phyloP scores from a whole-genome alignment of 1,284 basidiomycete genomes.

The Vanrija humicola region DNA sequence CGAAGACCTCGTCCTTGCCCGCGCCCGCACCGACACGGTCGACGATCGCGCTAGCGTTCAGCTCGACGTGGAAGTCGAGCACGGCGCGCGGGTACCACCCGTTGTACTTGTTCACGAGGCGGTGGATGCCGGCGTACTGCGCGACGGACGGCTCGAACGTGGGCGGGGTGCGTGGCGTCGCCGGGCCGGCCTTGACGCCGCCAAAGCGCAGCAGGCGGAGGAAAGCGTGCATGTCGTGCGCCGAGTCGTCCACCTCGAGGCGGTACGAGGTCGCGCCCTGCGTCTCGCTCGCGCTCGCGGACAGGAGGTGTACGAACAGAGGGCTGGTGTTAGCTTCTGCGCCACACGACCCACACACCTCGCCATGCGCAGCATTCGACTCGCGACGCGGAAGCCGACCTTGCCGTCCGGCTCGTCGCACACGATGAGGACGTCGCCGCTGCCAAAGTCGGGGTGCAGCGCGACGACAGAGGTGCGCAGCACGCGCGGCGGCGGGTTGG shows the following conservation, averaged over 20 bases:
- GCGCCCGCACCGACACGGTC: slow-evolving; percentile 4
- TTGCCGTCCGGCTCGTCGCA: not conserved
- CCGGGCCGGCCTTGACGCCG: not conserved
- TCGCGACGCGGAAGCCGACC: slow-evolving; percentile 14
- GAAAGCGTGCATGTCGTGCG: slow-evolving; percentile 16
- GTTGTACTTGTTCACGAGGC: slow-evolving; percentile 13
- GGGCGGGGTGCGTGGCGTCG: not conserved
- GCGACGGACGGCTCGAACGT: slow-evolving; percentile 10
- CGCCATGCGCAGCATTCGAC: slow-evolving; percentile 16
- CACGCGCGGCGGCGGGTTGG: too few relatives aligned
- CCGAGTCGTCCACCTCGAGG: slow-evolving; percentile 5
- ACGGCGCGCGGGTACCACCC: slow-evolving; percentile 17
- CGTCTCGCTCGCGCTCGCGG: not conserved
- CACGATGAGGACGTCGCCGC: slow-evolving; percentile 14
- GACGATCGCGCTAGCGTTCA: slow-evolving; percentile 9
- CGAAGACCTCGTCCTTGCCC: slow-evolving; percentile 6
- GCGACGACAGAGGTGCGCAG: not conserved
- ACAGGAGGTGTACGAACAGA: slow-evolving; percentile 1
- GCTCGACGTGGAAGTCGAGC: slow-evolving; percentile 21
- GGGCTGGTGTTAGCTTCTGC: slow-evolving; percentile 3
- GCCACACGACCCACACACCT: not conserved
- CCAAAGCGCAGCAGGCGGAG: slow-evolving; percentile 12
- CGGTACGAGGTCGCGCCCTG: not conserved
- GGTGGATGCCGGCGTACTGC: slow-evolving; percentile 15
- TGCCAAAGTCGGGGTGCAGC: slow-evolving; percentile 14